phyloP scores from a whole-genome alignment of 2,329 filamentous ascomycete species.

The Chaetomium sp. region DNA sequence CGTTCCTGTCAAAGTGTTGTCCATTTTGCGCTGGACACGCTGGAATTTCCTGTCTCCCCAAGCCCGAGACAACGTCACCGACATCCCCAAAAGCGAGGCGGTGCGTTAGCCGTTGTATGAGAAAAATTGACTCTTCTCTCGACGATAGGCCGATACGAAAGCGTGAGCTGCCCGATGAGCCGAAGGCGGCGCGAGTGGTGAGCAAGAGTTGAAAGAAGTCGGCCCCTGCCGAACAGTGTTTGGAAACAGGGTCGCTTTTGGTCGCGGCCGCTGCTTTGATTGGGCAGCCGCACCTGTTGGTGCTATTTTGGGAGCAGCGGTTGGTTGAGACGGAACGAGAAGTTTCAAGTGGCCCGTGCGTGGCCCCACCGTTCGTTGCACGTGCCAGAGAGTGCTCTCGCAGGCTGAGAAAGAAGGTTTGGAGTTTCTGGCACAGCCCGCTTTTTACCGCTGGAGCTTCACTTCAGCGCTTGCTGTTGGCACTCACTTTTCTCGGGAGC shows the following conservation, averaged over 20 bases:
- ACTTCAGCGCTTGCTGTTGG: neutral
- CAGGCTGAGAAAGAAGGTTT: neutral
- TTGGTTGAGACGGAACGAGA: constrained; percentile 10
- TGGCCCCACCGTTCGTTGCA: neutral
- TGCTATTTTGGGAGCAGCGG: constrained; percentile 19
- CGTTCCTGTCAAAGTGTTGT: neutral
- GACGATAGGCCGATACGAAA: constrained; percentile 24
- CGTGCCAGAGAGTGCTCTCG: neutral
- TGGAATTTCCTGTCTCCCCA: neutral
- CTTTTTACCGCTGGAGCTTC: constrained; percentile 2
- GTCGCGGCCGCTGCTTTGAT: constrained; percentile 16
- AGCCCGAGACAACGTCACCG: neutral
- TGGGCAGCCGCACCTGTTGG: constrained; percentile 8
- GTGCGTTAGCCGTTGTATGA: constrained; percentile 17
- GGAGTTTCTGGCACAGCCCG: constrained; percentile 2
- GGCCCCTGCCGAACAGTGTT: constrained; percentile 6
- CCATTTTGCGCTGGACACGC: neutral
- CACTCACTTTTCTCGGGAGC: too few relatives aligned
- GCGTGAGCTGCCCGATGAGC: constrained; percentile 7
- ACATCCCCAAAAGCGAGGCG: constrained; percentile 13
- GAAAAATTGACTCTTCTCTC: constrained; percentile 3
- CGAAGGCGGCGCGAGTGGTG: constrained; percentile 14
- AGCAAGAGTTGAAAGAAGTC: constrained; percentile 8
- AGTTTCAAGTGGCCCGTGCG: constrained; percentile 6
- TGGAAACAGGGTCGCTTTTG: constrained; percentile 9